Base-by-base conservation (phyloP, 2,329 filamentous ascomycete species). In the Penicillium vulpinum region DNA sequence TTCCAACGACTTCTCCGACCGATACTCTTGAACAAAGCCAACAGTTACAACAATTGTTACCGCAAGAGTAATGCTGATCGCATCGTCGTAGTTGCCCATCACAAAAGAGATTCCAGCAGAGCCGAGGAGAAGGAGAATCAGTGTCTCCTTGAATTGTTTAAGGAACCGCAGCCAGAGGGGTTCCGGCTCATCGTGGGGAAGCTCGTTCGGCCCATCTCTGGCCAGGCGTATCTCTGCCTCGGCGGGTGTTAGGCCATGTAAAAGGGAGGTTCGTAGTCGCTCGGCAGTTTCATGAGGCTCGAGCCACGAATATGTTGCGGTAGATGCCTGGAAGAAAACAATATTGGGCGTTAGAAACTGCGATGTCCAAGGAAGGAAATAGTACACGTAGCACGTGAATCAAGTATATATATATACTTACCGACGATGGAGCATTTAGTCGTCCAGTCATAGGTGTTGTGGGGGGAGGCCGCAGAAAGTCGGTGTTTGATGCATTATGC, bases 41-140 rank as follows among this genome's bases (percentile, higher is more conserved):
- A 99, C 94, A 0, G 89, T 89, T 24, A 99, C 92, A 6, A 99
- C 94, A 66, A 99, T 99, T 26, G 92, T 96, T 22, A 99, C 94
- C 2, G 94, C 94, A 31, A 96, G 87, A 0, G 93, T 90, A 70
- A 99, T 99, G 75, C 93, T 97, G 67, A 99, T 79, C 6, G 93
- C 93, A 77, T 99, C 95, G 67, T 97, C 93, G 70, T 88, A 87
- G 70, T 99, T 99, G 50, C 92, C 92, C 74, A 99, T 88, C 41
- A 97, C 76, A 47, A 97, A 85, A 0, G 93, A 97, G 38, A 96
- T 88, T 18, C 84, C 88, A 0, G 94, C 93, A 3, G 94, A 97
- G 7, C 86, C 89, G 22, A 99, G 84, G 16, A 99, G 83, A n/a
- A 99, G 83, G 22, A 97, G 77, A 61, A 99, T 99, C 54, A 99